These are phyloP conservation scores for Nothophytophthora sp. DNA, from an alignment of 352 stramenopile species.

Conservation along the genomic window DNA sequence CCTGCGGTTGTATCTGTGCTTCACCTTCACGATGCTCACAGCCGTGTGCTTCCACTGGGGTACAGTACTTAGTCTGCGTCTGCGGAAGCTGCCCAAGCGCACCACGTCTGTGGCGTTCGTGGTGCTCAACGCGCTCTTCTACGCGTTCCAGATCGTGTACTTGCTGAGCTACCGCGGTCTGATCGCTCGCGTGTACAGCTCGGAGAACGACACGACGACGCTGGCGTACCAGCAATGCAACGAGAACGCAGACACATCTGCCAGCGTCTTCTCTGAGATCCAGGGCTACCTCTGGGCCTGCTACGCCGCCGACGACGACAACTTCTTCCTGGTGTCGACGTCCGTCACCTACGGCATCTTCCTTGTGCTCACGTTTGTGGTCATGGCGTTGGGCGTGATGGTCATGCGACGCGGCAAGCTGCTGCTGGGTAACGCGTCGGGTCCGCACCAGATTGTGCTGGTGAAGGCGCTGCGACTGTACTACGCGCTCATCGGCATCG, in stretches of 20 bases:
- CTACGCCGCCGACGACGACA: slow-evolving; percentile 69
- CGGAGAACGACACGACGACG: slow-evolving; percentile 65
- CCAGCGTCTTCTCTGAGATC: slow-evolving; percentile 86
- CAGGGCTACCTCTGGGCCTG: slow-evolving; percentile 84
- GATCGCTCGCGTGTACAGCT: slow-evolving; percentile 76
- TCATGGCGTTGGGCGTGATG: slow-evolving; percentile 85
- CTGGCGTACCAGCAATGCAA: slow-evolving; percentile 85
- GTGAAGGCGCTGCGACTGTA: slow-evolving; percentile 86
- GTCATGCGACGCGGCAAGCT: slow-evolving; percentile 85
- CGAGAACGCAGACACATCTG: slow-evolving; percentile 43
- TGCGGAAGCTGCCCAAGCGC: slow-evolving; percentile 74
- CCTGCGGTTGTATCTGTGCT: slow-evolving; percentile 73
- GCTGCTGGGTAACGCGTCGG: slow-evolving; percentile 68
- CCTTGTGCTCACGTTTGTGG: slow-evolving; percentile 67
- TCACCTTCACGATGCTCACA: slow-evolving; percentile 90
- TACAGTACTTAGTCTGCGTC: slow-evolving; percentile 75
- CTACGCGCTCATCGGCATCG: slow-evolving; percentile 84
- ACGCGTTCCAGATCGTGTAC: slow-evolving; percentile 75
- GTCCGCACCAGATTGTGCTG: slow-evolving; percentile 74
- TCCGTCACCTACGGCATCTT: slow-evolving; percentile 84
- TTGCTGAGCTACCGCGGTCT: slow-evolving; percentile 64
- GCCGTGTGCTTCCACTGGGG: slow-evolving; percentile 90
- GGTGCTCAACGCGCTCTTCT: slow-evolving; percentile 76
- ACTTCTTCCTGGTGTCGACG: slow-evolving; percentile 80
- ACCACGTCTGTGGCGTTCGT: slow-evolving; percentile 72